Evolutionary conservation across 257 asterid genomes (phyloP), one percentile per base, ranked within the genome.

Genomic region (Cinchona pubescens): DNA sequence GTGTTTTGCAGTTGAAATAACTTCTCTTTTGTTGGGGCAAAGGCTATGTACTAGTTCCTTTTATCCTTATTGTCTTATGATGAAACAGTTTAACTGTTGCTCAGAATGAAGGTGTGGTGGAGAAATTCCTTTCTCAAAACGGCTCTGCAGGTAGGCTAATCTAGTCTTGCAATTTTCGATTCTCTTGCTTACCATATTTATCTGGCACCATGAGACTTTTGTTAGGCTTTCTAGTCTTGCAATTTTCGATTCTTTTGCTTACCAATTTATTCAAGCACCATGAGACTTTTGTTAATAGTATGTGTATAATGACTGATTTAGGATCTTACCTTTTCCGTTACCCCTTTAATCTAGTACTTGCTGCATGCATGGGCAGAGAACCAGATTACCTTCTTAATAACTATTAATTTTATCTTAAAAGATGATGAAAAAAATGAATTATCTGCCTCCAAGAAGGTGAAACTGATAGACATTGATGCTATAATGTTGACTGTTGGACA

Each of bases 41-140:
- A 53, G 55, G 62, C 7, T 59, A 66, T 63, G 19, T 71, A 74
- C 62, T 21, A 65, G 32, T 40, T 32, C 15, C 66, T 55, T 60
- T 23, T 69, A 23, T 38, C 49, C 12, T 75, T 30, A 81, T 65
- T 55, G 0, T 74, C 69, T 76, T 72, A 43, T 72, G 70, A 64
- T 75, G 71, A 63, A 84, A 77, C 67, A 94, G 99, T 85, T 84
- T 94, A 81, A 92, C 97, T 23, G 83, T 84, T 76, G 86, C 95
- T 82, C 99, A 94, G 90, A 94, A 94, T 65, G 99, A 92, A 87
- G 95, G 86, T 65, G 87, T 92, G 76, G 92, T 92, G 37, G 91
- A 86, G 77, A 89, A 79, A 77, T 94, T 94, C 87, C 96, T 94
- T 79, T 90, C 91, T 4, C 82, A 80, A 72, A 84, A 88, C 79